Percentiles rank a stretch among this genome's conserved stretches.
phyloP scores from a whole-genome alignment of 2,329 filamentous ascomycete species.

The Aaosphaeria arxii region DNA sequence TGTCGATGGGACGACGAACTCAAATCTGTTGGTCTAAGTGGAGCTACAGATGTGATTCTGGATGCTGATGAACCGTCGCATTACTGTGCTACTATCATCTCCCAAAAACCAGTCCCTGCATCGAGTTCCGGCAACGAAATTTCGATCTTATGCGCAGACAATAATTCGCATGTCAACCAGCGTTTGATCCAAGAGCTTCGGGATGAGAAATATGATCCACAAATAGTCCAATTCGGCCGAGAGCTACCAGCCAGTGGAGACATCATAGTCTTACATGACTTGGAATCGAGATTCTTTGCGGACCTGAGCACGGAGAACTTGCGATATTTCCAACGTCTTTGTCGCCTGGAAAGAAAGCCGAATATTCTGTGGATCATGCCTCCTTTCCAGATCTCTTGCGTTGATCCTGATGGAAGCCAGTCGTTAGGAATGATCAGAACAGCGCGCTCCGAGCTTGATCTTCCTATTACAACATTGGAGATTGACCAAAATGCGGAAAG shows the following conservation, averaged over 20 bases:
- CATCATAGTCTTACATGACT: constrained; percentile 15
- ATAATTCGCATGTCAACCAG: neutral
- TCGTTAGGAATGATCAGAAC: constrained; percentile 25
- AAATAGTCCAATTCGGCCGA: neutral
- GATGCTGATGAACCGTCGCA: neutral
- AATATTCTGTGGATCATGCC: constrained; percentile 29
- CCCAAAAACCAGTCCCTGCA: neutral
- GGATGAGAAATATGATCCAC: neutral
- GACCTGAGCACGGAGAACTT: constrained; percentile 12
- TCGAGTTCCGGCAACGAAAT: neutral
- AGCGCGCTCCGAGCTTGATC: constrained; percentile 21
- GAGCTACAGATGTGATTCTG: neutral
- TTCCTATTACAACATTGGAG: constrained; percentile 24
- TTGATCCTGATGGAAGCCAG: constrained; percentile 24
- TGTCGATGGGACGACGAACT: neutral
- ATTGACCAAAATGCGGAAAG: constrained; percentile 4
- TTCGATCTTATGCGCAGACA: neutral
- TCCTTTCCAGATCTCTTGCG: constrained; percentile 15
- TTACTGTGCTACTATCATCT: neutral
- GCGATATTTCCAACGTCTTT: constrained; percentile 5
- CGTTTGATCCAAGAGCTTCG: neutral
- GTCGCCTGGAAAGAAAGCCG: neutral
- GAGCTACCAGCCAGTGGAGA: constrained; percentile 4
- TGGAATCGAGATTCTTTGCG: constrained; percentile 18
- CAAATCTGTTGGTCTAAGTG: neutral